Percentiles rank a stretch among this genome's conserved stretches.
phyloP scores from a whole-genome alignment of 768 basidiomycete species.

The Paxillus involutus region DNA sequence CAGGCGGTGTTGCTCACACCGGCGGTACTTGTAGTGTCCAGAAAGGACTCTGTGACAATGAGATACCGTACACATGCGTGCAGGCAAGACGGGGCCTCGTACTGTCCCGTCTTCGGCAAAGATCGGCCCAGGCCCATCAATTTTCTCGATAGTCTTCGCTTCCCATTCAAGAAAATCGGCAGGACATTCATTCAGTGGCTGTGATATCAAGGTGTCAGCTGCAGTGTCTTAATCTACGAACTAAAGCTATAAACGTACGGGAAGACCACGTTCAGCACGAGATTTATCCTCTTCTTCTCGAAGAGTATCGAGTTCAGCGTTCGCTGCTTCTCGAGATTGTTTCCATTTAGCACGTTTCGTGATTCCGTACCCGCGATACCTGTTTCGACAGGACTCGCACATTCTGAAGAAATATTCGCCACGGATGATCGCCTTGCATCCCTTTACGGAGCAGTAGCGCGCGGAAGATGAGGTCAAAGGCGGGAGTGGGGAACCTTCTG shows the following conservation, averaged over 20 bases:
- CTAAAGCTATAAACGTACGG: constrained; percentile 26
- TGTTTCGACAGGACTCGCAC: constrained; percentile 46
- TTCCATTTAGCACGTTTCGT: constrained; percentile 58
- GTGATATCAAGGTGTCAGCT: background rate
- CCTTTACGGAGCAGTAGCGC: constrained; percentile 53
- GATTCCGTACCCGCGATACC: constrained; percentile 52
- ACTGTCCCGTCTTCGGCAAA: constrained; percentile 11
- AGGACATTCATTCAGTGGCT: constrained; percentile 34
- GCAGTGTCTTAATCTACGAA: background rate
- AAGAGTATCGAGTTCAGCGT: constrained; percentile 39
- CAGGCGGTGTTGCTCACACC: constrained; percentile 56
- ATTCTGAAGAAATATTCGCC: constrained; percentile 43
- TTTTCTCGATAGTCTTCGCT: constrained; percentile 1
- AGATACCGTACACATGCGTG: constrained; percentile 57
- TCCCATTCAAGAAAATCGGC: constrained; percentile 39
- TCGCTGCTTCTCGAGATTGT: constrained; percentile 41
- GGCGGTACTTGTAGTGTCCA: constrained; percentile 46
- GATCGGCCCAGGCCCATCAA: background rate
- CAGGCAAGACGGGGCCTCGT: constrained; percentile 26
- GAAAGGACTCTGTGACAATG: constrained; percentile 55
- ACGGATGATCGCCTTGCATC: constrained; percentile 48
- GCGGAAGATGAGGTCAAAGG: constrained; percentile 16
- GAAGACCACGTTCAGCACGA: constrained; percentile 34
- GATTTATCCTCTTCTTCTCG: constrained; percentile 40
- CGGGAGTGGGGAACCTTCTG: background rate